phyloP scores from a whole-genome alignment of 2,329 filamentous ascomycete species.

The Sporothrix curviconia region DNA sequence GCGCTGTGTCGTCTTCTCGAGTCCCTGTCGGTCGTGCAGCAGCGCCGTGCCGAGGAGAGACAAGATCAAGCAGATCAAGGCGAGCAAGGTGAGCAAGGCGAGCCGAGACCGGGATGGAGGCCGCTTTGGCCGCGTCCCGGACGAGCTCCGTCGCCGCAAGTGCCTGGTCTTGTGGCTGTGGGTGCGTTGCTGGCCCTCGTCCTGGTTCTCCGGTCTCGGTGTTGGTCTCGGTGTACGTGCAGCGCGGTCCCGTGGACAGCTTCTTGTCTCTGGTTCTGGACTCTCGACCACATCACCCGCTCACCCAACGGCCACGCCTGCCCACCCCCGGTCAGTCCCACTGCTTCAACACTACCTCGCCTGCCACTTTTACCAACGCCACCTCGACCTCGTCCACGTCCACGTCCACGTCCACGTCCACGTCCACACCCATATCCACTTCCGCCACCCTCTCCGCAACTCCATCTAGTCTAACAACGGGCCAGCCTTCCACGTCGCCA shows the following conservation, averaged over 20 bases:
- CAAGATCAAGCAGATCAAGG: too few relatives aligned
- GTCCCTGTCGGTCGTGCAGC: background rate
- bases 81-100: background rate
- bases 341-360: background rate
- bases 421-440: background rate
- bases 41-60: background rate
- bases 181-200: background rate
- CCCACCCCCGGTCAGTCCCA: too few relatives aligned
- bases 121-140: background rate
- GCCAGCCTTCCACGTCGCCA: background rate
- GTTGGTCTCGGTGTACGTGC: background rate
- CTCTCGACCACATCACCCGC: background rate
- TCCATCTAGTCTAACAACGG: too few relatives aligned
- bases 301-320: background rate
- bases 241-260: background rate
- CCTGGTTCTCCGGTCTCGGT: background rate
- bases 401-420: too few relatives aligned
- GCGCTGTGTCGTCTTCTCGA: background rate
- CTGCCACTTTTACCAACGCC: background rate
- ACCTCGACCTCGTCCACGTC: background rate
- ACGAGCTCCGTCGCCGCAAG: background rate
- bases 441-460: too few relatives aligned
- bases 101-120: background rate
- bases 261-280: background rate
- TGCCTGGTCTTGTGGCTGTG: background rate